phyloP scores from a whole-genome alignment of 495 filamentous ascomycete genomes.

The Neurospora sp. region DNA sequence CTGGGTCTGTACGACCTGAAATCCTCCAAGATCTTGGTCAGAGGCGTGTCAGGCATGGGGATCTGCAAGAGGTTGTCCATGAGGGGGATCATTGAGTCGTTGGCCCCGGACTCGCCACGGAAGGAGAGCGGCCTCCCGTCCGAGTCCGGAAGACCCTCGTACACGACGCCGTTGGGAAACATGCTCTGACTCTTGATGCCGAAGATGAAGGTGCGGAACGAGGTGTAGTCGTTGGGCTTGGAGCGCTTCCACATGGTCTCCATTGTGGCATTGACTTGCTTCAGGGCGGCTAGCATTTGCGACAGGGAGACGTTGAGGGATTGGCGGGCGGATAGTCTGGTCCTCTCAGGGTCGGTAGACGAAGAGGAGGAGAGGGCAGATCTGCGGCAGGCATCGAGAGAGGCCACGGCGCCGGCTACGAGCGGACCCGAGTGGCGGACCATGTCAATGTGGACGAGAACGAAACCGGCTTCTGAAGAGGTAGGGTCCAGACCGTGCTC shows the following conservation, averaged over 20 bases:
- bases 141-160: slow-evolving; percentile 66
- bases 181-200: slow-evolving; percentile 81
- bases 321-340: slow-evolving; percentile 25
- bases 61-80: slow-evolving; percentile 75
- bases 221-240: slow-evolving; percentile 65
- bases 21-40: slow-evolving; percentile 75
- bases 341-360: slow-evolving; percentile 5
- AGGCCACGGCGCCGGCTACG: slow-evolving; percentile 54
- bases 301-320: slow-evolving; percentile 54
- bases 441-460: slow-evolving; percentile 76
- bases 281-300: slow-evolving; percentile 51
- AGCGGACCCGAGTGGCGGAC: slow-evolving; percentile 66
- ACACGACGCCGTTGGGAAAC: slow-evolving; percentile 84
- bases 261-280: slow-evolving; percentile 66
- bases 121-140: slow-evolving; percentile 58
- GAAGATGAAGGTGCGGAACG: slow-evolving; percentile 89
- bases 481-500: slow-evolving; percentile 74
- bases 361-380: slow-evolving; percentile 10
- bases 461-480: slow-evolving; percentile 88
- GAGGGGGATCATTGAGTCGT: slow-evolving; percentile 79
- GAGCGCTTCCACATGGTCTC: slow-evolving; percentile 84
- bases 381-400: slow-evolving; percentile 47
- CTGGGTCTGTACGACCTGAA: slow-evolving; percentile 78
- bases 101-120: slow-evolving; percentile 81
- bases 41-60: slow-evolving; percentile 69